Evolutionary conservation across 495 filamentous ascomycete species (phyloP).

Genomic region (Monascus purpureus): DNA sequence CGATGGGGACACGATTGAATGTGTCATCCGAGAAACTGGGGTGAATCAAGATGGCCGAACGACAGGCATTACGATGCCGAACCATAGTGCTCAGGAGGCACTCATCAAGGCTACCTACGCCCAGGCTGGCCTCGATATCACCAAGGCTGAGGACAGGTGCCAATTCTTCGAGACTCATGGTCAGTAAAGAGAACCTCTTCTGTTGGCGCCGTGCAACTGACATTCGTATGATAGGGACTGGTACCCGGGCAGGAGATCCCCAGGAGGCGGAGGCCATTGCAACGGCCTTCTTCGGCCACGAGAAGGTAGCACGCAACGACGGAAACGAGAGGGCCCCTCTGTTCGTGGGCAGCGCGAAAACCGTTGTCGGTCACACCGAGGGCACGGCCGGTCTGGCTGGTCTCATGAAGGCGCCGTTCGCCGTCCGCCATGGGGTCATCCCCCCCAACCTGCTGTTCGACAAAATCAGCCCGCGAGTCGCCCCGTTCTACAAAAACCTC

Average conservation of each 20-base stretch:
- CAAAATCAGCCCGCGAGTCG: too few relatives aligned
- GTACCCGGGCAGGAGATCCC: conserved; percentile 36
- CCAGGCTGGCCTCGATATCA: conserved; percentile 5
- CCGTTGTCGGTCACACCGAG: conserved; percentile 34
- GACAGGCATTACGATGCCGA: conserved; percentile 11
- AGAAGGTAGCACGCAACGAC: background rate
- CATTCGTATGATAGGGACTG: too few relatives aligned
- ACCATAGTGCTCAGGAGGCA: conserved; percentile 7
- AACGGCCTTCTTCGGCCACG: conserved; percentile 21
- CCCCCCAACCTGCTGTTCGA: too few relatives aligned
- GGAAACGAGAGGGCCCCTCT: too few relatives aligned
- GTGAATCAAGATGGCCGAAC: conserved; percentile 13
- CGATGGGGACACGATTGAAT: conserved; percentile 12
- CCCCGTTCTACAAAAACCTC: too few relatives aligned
- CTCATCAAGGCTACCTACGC: conserved; percentile 10
- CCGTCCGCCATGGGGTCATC: too few relatives aligned
- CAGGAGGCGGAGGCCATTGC: conserved; percentile 24
- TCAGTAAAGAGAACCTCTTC: too few relatives aligned
- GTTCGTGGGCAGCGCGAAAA: conserved; percentile 32
- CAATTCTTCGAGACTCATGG: conserved; percentile 17
- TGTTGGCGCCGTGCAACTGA: too few relatives aligned
- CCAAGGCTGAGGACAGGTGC: conserved; percentile 1
- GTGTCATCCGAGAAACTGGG: conserved; percentile 9
- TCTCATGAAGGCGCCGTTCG: too few relatives aligned
- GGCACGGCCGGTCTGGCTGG: conserved; percentile 41